Conservation (phyloP, 768 basidiomycete genomes). For the Lactarius tabidus region DNA sequence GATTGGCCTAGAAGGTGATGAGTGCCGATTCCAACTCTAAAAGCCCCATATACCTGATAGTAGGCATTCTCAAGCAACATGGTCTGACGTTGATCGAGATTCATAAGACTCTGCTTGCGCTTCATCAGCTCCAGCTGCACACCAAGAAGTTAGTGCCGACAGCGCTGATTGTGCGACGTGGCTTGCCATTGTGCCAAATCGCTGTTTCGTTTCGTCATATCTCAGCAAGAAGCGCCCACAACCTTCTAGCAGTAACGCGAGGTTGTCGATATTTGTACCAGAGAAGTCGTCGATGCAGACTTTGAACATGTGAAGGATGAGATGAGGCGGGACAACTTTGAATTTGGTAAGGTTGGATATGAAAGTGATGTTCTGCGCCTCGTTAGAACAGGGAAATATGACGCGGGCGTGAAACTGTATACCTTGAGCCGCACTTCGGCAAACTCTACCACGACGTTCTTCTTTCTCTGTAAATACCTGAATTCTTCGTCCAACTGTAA, state of each 20-base stretch:
- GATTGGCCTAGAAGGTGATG: slow-evolving; percentile 70
- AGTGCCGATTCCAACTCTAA: slow-evolving; percentile 6
- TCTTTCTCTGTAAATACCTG: slow-evolving; percentile 90
- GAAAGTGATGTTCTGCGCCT: slow-evolving; percentile 74
- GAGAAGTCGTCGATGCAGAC: slow-evolving; percentile 95
- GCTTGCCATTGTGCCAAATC: slow-evolving; percentile 83
- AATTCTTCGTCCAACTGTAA: slow-evolving; percentile 93
- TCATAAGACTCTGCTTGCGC: slow-evolving; percentile 89
- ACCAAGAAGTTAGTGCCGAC: neutral
- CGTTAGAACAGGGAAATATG: neutral
- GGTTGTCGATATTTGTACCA: slow-evolving; percentile 88
- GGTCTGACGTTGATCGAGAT: slow-evolving; percentile 87
- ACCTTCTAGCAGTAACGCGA: slow-evolving; percentile 86
- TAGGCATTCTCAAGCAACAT: slow-evolving; percentile 96
- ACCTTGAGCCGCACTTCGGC: slow-evolving; percentile 84
- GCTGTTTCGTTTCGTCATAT: slow-evolving; percentile 80
- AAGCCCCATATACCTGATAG: slow-evolving; percentile 65
- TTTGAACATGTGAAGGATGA: slow-evolving; percentile 95
- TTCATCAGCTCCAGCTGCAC: slow-evolving; percentile 86
- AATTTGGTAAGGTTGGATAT: slow-evolving; percentile 95
- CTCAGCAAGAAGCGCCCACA: slow-evolving; percentile 91
- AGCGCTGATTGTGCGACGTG: neutral
- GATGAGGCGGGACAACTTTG: slow-evolving; percentile 80
- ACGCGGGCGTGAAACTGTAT: slow-evolving; percentile 14
- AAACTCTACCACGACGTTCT: slow-evolving; percentile 87